Base-by-base conservation (phyloP, 139 green algal genomes). In the Chlorella sp. region DNA sequence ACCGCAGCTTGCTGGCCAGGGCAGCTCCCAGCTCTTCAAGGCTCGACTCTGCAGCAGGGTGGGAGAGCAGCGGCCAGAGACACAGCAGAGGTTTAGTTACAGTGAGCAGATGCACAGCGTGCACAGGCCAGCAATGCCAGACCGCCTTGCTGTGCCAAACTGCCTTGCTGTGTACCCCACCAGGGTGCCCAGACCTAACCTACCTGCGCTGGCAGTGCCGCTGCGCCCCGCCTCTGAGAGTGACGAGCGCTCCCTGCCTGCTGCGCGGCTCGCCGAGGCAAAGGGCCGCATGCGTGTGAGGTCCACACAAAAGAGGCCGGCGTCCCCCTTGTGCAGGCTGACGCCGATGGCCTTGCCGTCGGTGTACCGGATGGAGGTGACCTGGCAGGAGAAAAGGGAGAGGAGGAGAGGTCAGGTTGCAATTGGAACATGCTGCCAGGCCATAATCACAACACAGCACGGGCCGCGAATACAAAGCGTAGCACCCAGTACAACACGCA, bases 321-420 rank as follows among this genome's bases (percentile, higher is more conserved):
- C 77, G 3, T 66, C 78, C 36, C 77, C 30, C n/a, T 61, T 68
- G 57, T 30, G 37, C 36, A 90, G 37, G 34, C 34, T 66, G 22
- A 86, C n/a, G 14, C 60, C 86, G 3, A 90, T 64, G 30, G n/a
- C 79, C 61, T 90, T 90, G 76, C 86, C 86, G 37, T 90, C 76
- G 0, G 60, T 40, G 77, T 86, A 90, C 26, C n/a, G 39, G 30
- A 90, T 57, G n/a, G 57, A 36, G 22, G 57, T 60, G 15, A 90
- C 60, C 86, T 90, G 57, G 3, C 18, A 68, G 16, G 12, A 0
- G 32, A 22, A 75, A 4, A 30, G 82, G 36, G 1, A 34, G 32
- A 9, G 21, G 80, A 19, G 60, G 34, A 76, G 34, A 22, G 34
- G 40, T n/a, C 21, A 34, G 40, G 24, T 22, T 28, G 30, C 24